Base-by-base conservation (phyloP, 2,329 filamentous ascomycete genomes). In the Fusarium austroafricanum region DNA sequence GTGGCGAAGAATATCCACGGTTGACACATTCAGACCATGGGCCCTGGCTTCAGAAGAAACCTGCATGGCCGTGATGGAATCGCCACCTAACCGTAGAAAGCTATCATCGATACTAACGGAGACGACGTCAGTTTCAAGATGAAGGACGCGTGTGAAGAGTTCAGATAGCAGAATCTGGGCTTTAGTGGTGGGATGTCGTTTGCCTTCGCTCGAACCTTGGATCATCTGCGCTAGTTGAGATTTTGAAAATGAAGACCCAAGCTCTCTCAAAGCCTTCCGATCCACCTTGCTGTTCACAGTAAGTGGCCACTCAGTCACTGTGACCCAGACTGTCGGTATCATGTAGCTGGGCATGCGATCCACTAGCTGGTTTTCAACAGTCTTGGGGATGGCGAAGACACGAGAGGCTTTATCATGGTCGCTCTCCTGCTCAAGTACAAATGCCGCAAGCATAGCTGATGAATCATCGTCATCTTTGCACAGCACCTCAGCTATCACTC, bases 81-180 rank as follows among this genome's bases (percentile, higher is more conserved):
- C 82, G 21, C 83, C 83, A 10, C 83, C 83, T 0, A 84, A 76
- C 0, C 77, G 76, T 73, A 85, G 83, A 71, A 86, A 85, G 71
- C 81, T 83, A 58, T 84, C 80, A 4, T 82, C 78, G 3, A 77
- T 61, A 3, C 78, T 76, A 12, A 84, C 79, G 9, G 72, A 65
- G 3, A 76, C 70, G 15, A 73, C 55, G 6, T 72, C 65, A 4
- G 20, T 18, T 1, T 53, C 50, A 6, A 81, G 62, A 9, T 68
- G 68, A 7, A 84, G 73, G 0, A 81, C 72, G 2, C 75, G 70
- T 7, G 74, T 71, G 79, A 82, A 84, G 17, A 79, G 70, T 14
- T 63, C 50, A 11, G 71, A 75, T 12, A 82, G 61, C 1, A 71
- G 69, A 10, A 59, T 47, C 26, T 76, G 31, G 15, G 42, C 26